Conservation (phyloP, 441 rosid genomes). For the Flueggea neowawraea region DNA sequence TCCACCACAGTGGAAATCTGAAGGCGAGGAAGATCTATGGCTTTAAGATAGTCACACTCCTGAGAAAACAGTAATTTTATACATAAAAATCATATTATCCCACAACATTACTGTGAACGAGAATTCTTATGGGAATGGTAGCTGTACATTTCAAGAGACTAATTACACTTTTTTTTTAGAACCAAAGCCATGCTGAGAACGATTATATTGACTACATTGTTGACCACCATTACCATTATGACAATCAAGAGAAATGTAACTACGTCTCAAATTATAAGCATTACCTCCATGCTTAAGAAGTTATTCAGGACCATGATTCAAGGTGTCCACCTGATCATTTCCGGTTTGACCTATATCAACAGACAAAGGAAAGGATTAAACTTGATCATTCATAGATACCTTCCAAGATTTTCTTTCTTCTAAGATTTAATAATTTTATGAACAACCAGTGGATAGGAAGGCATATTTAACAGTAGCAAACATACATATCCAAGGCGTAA, state of each 20-base stretch:
- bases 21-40: conserved; percentile 80
- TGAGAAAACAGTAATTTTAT: conserved; percentile 27
- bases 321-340: conserved; percentile 91
- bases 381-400: not conserved
- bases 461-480: conserved; percentile 5
- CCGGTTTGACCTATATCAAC: conserved; percentile 84
- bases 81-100: conserved; percentile 2
- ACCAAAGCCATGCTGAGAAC: not conserved
- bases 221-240: conserved; percentile 2
- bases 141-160: not conserved
- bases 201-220: too few species aligned
- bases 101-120: not conserved
- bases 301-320: conserved; percentile 83
- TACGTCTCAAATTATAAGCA: conserved; percentile 7
- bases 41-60: conserved; percentile 97
- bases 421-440: too few species aligned
- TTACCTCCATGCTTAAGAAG: conserved; percentile 88
- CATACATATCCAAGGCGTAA: conserved; percentile 91
- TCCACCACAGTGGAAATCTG: conserved; percentile 84
- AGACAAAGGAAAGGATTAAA: conserved; percentile 19
- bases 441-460: not conserved
- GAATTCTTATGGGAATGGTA: not conserved
- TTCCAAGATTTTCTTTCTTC: too few species aligned
- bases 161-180: not conserved
- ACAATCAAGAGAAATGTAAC: conserved; percentile 3